Evolutionary conservation across 2,329 filamentous ascomycete genomes (phyloP), one percentile per base, ranked within the genome.

Genomic region (Xylariaceae sp.): DNA sequence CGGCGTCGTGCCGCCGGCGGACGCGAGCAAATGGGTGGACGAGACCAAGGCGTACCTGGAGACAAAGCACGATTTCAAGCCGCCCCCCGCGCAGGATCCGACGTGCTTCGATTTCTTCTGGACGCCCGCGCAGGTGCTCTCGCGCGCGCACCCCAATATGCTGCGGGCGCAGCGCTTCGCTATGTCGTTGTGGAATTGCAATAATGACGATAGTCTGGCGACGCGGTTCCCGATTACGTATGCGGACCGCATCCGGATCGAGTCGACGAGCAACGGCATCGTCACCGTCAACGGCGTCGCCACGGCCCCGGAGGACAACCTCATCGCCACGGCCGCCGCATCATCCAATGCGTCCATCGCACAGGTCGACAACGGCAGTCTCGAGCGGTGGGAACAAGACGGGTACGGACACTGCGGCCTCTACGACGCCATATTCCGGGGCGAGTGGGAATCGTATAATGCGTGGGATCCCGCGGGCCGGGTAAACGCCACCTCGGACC

Each of bases 81-180:
- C 79, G 52, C 86, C 85, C 34, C 81, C 81, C 0, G 76, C 79
- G 0, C 81, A 85, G 65, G 83, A 86, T 47, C 87, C 87, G 4
- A 84, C 86, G 1, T 88, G 88, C 55, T 89, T 86, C 73, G 87
- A 89, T 72, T 82, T 89, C 67, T 89, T 88, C 74, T 89, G 87
- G 87, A 87, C 86, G 4, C 86, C 86, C 0, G 82, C 86, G 1
- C 87, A 90, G 73, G 80, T 87, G 57, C 80, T 82, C 66, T 84
- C 86, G n/a, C 82, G 87, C 23, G 82, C 84, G 0, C 84, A 90
- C 65, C 83, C 85, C 2, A 80, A 82, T 64, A 79, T 89, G 61
- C 76, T 89, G 47, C 75, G 75, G 44, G 80, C 86, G 1, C 87
- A 90, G 74, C 77, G 79, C 42, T 89, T 88, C 68, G 80, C 88